Base-by-base conservation (phyloP, 78 protist genomes). In the Cavenderia fasciculata region DNA sequence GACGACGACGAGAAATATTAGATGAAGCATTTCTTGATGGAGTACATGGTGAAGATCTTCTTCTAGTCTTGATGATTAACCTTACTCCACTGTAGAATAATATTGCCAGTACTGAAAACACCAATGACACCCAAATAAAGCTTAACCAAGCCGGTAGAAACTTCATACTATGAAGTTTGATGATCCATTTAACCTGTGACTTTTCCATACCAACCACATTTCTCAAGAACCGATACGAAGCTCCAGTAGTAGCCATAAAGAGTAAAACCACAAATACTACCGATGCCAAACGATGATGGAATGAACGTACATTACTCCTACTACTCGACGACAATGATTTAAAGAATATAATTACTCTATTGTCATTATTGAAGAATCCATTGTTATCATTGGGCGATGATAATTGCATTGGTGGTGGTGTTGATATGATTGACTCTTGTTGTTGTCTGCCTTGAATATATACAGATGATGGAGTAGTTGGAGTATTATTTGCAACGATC, bases 221-320 rank as follows among this genome's bases (percentile, higher is more conserved):
- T 44, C 90, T 65, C 11, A 59, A 40, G 52, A 82, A 82, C 57
- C 90, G 56, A 56, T 82, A 82, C 12, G 56, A 7, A n/a, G 52
- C 62, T 2, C 90, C 90, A 2, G 90, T 68, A 0, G 73, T 12
- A 12, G 68, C 69, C 90, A 82, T 82, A 44, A 27, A 82, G 14
- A 47, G 38, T 0, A 82, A n/a, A 3, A 82, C 0, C 10, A 56
- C 3, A 36, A 82, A 82, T 16, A 82, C 51, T 7, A 82, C 76
- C 0, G 74, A 68, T 4, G 77, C 57, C 25, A 66, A 56, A 18
- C 90, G 23, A 43, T 82, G 90, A 68, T 82, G 90, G 29, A 51
- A 52, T 57, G 65, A 76, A 3, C 90, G 18, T 47, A 34, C 40
- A 68, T 68, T 27, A 68, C 29, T 68, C 14, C 57, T 47, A 49